Percentiles rank a stretch among this genome's conserved stretches.
Conservation (phyloP, 225 moss, liverwort and hornwort species). For the Neckera pumila region DNA sequence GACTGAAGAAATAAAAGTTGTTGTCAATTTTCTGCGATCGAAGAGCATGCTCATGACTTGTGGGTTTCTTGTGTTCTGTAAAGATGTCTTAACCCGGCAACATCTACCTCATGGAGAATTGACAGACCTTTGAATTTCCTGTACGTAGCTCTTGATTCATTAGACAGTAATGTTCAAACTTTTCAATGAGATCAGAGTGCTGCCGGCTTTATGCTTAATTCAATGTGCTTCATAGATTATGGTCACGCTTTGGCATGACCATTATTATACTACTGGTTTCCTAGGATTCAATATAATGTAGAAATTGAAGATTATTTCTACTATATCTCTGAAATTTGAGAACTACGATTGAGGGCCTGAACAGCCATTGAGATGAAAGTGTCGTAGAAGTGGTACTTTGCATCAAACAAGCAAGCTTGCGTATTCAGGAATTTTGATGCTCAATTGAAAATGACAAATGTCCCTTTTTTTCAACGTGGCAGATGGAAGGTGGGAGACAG, state of each 20-base stretch:
- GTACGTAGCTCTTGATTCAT: neutral
- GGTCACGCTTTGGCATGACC: neutral
- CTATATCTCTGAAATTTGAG: neutral
- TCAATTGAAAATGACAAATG: neutral
- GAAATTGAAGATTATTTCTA: neutral
- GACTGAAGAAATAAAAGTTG: neutral
- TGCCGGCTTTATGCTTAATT: neutral
- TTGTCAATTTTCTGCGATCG: neutral
- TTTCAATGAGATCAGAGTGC: neutral
- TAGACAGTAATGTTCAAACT: neutral
- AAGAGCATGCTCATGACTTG: neutral
- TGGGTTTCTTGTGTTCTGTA: neutral
- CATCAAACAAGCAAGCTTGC: neutral
- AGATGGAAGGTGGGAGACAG: neutral
- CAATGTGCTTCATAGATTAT: neutral
- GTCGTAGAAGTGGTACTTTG: neutral
- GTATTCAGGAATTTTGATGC: neutral
- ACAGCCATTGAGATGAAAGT: neutral
- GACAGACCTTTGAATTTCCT: neutral
- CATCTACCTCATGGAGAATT: neutral
- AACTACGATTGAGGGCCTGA: neutral
- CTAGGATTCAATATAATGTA: neutral
- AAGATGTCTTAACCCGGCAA: neutral
- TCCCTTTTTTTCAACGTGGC: neutral
- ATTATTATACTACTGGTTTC: neutral